Conservation (phyloP, 352 stramenopile species). For the Globisporangium yorkense region DNA sequence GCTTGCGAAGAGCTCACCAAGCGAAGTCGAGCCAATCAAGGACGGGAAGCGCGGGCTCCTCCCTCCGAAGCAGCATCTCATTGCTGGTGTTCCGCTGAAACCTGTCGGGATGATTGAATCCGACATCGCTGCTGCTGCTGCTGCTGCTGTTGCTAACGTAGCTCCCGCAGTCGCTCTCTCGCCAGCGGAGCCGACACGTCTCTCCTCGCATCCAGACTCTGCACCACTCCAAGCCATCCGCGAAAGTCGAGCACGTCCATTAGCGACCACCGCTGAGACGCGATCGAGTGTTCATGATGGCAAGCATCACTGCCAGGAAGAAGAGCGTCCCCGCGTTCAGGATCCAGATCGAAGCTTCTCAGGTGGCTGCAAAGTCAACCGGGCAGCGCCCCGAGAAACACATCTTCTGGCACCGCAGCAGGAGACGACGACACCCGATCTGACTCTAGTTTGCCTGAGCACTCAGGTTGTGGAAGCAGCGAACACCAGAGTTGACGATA, state of each 20-base stretch:
- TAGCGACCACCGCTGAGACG: not conserved
- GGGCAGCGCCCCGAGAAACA: not conserved
- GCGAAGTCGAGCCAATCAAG: not conserved
- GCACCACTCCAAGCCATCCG: not conserved
- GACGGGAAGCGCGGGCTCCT: not conserved
- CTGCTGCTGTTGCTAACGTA: not conserved
- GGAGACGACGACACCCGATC: not conserved
- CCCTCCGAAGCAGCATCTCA: slow-evolving; percentile 3
- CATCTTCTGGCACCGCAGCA: not conserved
- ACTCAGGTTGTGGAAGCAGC: too few species aligned
- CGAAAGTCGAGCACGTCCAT: not conserved
- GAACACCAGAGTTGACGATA: not conserved
- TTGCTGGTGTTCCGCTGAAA: slow-evolving; percentile 5
- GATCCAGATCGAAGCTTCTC: too few species aligned
- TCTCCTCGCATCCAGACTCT: not conserved
- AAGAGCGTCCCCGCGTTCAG: not conserved
- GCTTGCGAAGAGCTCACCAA: slow-evolving; percentile 2
- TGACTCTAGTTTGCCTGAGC: not conserved
- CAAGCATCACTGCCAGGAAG: not conserved
- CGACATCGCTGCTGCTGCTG: not conserved
- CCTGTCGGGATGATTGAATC: not conserved
- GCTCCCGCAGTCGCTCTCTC: not conserved
- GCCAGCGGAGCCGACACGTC: not conserved
- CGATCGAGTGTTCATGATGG: not conserved
- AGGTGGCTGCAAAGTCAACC: too few species aligned